phyloP scores from a whole-genome alignment of 1,139 yeast genomes.

The Entelexis sorbosivorans region DNA sequence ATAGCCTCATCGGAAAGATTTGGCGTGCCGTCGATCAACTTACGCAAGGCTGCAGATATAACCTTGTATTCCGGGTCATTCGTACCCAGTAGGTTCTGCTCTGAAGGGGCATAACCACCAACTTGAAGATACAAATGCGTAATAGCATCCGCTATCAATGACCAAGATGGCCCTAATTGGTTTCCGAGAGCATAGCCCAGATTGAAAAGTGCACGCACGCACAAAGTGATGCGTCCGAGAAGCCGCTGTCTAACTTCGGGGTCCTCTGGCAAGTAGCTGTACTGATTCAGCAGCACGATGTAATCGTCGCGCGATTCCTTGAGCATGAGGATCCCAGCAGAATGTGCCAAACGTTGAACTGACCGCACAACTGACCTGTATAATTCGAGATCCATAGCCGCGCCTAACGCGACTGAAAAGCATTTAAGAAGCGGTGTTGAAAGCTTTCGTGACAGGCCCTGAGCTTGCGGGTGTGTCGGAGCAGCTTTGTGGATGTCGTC shows the following conservation, averaged over 20 bases:
- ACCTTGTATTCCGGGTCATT: conserved; percentile 39
- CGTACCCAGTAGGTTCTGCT: conserved; percentile 23
- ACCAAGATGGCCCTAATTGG: conserved; percentile 58
- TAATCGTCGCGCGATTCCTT: conserved; percentile 49
- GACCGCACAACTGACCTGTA: conserved; percentile 56
- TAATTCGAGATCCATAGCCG: conserved; percentile 56
- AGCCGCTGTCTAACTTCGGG: conserved; percentile 6
- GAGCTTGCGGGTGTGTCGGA: conserved; percentile 30
- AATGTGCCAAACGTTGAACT: conserved; percentile 68
- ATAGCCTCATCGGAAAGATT: conserved; percentile 20
- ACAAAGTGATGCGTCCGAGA: conserved; percentile 43
- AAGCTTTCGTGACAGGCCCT: conserved; percentile 26
- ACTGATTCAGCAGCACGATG: conserved; percentile 44
- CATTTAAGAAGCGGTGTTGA: conserved; percentile 20
- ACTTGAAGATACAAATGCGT: conserved; percentile 57
- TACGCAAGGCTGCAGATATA: conserved; percentile 46
- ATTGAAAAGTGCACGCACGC: conserved; percentile 67
- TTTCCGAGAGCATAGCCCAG: conserved; percentile 73
- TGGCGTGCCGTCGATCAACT: conserved; percentile 49
- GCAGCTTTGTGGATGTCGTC: conserved; percentile 61
- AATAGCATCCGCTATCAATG: conserved; percentile 51
- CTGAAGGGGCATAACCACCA: conserved; percentile 26
- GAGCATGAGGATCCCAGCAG: conserved; percentile 63
- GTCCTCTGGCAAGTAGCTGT: conserved; percentile 19
- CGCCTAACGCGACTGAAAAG: conserved; percentile 46